Base-by-base conservation (phyloP, 495 filamentous ascomycete species). In the Glonium stellatum region DNA sequence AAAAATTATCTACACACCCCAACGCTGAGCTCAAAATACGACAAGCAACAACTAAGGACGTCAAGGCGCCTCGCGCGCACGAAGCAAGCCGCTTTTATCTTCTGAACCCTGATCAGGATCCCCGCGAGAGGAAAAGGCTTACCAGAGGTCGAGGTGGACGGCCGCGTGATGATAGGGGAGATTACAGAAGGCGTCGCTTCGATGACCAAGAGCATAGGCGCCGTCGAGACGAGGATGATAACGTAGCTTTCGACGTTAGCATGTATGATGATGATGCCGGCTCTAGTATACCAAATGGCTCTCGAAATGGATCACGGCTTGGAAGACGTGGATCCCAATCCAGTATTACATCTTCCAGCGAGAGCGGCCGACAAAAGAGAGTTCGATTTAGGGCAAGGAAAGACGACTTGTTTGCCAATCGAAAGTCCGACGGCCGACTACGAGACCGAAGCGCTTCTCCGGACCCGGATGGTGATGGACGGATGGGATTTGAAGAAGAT, bases 81-180 rank as follows among this genome's bases (percentile, higher is more conserved):
- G 82, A 89, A 54, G 79, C 86, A 35, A 97, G 93, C 71, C 78
- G 90, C 15, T 97, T 91, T 73, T 98, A 97, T 69, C 82, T 96
- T 9, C 79, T 93, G 67, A 85, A 98, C 65, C 90, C 91, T 0
- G 86, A 95, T 62, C 84, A 91, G 67, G 91, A 96, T 67, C 90
- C 88, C 1, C 81, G 86, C 44, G 89, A 95, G 71, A 79, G 83
- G 46, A 75, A 84, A 59, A 79, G 82, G 42, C 66, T 15, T 5
- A 71, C 31, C 48, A 77, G 79, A 41, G 77, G 74, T 54, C 80
- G 83, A 56, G 76, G 82, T 22, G 36, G 60, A 6, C 15, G 68
- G 36, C 31, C 48, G 23, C 25, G 44, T 53, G 81, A 81, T 19
- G 75, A 81, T 9, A 81, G 87, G 57, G 82, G 81, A 12, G 79